These are phyloP conservation scores for Citeromyces matritensis DNA, from an alignment of 805 yeast species.

Conservation along the genomic window DNA sequence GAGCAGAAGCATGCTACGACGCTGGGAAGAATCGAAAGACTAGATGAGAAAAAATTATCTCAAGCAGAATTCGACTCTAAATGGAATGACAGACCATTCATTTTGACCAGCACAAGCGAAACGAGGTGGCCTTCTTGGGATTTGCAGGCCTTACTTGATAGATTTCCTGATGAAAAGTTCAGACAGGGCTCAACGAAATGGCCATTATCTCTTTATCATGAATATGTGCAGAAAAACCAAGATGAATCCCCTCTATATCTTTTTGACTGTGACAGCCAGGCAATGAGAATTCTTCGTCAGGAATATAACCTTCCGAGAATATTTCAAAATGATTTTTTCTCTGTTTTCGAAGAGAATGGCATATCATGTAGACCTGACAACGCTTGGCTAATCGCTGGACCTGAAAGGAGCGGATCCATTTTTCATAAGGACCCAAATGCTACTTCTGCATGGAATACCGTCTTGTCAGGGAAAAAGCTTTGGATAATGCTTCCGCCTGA, in stretches of 20 bases:
- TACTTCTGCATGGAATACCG: conserved; percentile 85
- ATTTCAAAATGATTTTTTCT: conserved; percentile 48
- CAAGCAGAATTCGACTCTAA: conserved; percentile 25
- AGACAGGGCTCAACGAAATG: conserved; percentile 81
- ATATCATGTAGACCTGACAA: conserved; percentile 65
- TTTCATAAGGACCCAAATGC: conserved; percentile 90
- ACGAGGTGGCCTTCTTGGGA: conserved; percentile 61
- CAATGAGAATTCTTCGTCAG: conserved; percentile 38
- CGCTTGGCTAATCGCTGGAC: conserved; percentile 86
- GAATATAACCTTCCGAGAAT: conserved; percentile 39
- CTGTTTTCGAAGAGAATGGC: conserved; percentile 22
- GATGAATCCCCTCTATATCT: conserved; percentile 82
- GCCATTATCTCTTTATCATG: conserved; percentile 45
- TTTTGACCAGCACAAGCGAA: conserved; percentile 20
- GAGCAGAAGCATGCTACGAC: conserved; percentile 15
- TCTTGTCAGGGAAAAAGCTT: conserved; percentile 57
- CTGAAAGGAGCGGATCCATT: conserved; percentile 70
- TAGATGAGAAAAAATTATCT: conserved; percentile 27
- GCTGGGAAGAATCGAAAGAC: conserved; percentile 31
- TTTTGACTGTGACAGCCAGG: conserved; percentile 68
- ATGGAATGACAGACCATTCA: conserved; percentile 50
- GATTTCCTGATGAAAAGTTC: conserved; percentile 50
- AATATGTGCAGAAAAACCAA: conserved; percentile 41
- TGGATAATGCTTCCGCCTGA: conserved; percentile 86
- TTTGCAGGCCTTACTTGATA: conserved; percentile 24